Conservation (phyloP, 495 filamentous ascomycete genomes). For the Xylaria scruposa region DNA sequence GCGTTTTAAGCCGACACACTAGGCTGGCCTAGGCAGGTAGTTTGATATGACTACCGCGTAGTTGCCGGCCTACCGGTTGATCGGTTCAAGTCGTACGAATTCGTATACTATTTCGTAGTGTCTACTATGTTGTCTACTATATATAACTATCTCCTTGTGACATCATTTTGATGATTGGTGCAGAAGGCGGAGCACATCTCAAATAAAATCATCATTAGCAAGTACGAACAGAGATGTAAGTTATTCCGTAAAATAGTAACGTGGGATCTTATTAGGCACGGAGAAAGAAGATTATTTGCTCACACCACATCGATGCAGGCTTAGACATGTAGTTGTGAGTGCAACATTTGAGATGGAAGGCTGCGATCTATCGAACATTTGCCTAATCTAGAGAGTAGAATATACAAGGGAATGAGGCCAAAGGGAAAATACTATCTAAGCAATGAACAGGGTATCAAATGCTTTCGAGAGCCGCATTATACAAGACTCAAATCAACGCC, state of each 20-base stretch:
- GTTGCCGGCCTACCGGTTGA: background rate
- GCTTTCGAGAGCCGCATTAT: background rate
- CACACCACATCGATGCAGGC: background rate
- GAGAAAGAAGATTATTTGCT: background rate
- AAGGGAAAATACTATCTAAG: background rate
- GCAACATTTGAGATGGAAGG: background rate
- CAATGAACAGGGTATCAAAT: constrained; percentile 11
- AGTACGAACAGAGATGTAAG: too few species aligned
- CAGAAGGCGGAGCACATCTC: background rate
- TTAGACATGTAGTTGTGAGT: background rate
- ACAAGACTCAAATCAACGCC: background rate
- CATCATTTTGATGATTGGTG: background rate
- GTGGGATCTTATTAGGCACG: background rate
- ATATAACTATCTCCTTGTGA: background rate
- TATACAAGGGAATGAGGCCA: constrained; percentile 6
- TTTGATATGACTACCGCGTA: background rate
- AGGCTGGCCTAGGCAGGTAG: constrained; percentile 7
- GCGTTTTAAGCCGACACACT: background rate
- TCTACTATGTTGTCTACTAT: background rate
- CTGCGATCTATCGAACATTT: constrained; percentile 6
- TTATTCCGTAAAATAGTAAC: too few species aligned
- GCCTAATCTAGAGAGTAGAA: constrained; percentile 2
- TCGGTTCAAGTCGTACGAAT: background rate
- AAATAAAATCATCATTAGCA: background rate
- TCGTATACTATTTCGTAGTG: background rate